phyloP scores from a whole-genome alignment of 495 filamentous ascomycete genomes.

The Penicillium cosmopolitanum region DNA sequence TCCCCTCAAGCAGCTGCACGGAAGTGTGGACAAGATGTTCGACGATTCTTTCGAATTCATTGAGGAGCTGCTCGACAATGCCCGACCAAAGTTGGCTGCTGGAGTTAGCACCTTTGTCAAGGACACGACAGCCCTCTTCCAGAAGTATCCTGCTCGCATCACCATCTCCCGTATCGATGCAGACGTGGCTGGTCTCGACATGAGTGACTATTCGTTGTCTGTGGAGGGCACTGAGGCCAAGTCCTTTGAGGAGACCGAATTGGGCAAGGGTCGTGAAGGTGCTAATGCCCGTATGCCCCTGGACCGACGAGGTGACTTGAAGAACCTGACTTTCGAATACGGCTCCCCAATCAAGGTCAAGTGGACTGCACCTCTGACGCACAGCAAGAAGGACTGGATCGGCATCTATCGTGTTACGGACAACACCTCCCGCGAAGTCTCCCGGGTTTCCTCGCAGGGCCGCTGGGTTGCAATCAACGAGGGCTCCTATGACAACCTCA shows the following conservation, averaged over 20 bases:
- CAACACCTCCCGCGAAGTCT: conserved; percentile 81
- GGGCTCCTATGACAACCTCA: conserved; percentile 75
- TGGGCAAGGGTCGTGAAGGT: conserved; percentile 52
- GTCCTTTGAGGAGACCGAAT: conserved; percentile 51
- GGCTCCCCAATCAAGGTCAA: conserved; percentile 87
- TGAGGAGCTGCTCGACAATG: conserved; percentile 86
- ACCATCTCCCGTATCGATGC: conserved; percentile 81
- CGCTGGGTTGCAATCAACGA: conserved; percentile 84
- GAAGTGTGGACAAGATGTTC: conserved; percentile 84
- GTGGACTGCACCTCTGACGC: conserved; percentile 90
- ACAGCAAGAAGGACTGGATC: conserved; percentile 94
- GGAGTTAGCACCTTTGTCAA: conserved; percentile 85
- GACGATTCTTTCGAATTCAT: conserved; percentile 83
- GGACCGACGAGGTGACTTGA: conserved; percentile 59
- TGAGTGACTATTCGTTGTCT: conserved; percentile 77
- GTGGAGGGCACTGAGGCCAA: conserved; percentile 68
- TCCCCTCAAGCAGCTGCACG: conserved; percentile 74
- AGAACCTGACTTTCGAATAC: conserved; percentile 82
- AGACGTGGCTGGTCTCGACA: conserved; percentile 82
- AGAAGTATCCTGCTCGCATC: conserved; percentile 84
- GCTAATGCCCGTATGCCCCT: conserved; percentile 53
- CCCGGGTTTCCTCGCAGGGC: conserved; percentile 82
- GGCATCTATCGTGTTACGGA: conserved; percentile 94
- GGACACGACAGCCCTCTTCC: conserved; percentile 87
- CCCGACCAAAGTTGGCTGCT: conserved; percentile 83